Base-by-base conservation (phyloP, 345 rosid genomes). In the Noccaea bulbosa region DNA sequence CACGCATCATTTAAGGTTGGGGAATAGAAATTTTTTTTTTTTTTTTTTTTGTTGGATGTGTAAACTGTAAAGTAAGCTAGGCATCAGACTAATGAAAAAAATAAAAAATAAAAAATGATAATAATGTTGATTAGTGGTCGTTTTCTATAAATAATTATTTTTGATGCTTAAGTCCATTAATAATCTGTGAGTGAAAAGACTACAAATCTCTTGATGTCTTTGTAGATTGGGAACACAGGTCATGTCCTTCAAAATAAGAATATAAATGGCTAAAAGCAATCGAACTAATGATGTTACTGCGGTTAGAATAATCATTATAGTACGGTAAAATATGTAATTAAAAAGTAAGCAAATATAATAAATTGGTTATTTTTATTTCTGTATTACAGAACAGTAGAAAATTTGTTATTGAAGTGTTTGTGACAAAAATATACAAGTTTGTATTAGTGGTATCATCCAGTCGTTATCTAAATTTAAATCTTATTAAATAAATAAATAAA, bases 121-220 rank as follows among this genome's bases (percentile, higher is more conserved):
- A 9, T 40, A n/a, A 33, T 60, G 41, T 67, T 74, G 62, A 43
- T 60, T 35, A 74, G 15, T 51, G 37, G 41, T 67, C 63, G 34
- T 59, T 67, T 41, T 43, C 61, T 50, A 14, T 14, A 44, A 35
- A 15, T 5, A 53, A 45, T 65, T 65, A 48, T 16, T 17, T 5
- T 48, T 57, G 61, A 49, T 65, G 32, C 48, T 32, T 30, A 16
- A 46, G n/a, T 24, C 20, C 7, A 50, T 44, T 11, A 43, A 41
- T 68, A 45, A 33, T 5, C 41, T 14, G 45, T 34, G 49, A 35
- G 12, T 52, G 27, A 61, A 53, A 51, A 53, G 63, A 62, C 74
- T 62, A 46, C 37, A 75, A 67, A 45, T 37, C 69, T 53, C 44
- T 41, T 62, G 15, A 68, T 62, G 70, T 54, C 65, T 62, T 75